Percentiles rank a stretch among this genome's conserved stretches.
phyloP scores from a whole-genome alignment of 805 yeast genomes.

The Yarrowia osloensis region DNA sequence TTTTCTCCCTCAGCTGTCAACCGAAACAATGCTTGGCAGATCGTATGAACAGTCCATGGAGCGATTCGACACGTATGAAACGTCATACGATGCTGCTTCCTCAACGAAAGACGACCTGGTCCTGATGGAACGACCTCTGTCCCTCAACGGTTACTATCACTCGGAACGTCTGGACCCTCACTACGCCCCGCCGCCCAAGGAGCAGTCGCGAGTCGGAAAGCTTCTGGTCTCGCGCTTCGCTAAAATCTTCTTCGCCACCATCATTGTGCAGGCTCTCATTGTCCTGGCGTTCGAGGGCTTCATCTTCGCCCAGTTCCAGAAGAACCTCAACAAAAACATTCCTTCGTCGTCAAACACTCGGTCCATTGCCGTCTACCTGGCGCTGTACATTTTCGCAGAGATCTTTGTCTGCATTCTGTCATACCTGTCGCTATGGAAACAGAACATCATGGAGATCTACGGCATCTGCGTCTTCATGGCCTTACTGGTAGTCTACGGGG shows the following conservation, averaged over 20 bases:
- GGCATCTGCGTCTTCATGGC: slow-evolving; percentile 47
- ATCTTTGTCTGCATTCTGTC: slow-evolving; percentile 48
- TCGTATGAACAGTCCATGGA: slow-evolving; percentile 1
- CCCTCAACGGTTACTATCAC: slow-evolving; percentile 7
- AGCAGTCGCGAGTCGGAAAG: not conserved
- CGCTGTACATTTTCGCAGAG: slow-evolving; percentile 53
- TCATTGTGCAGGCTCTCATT: slow-evolving; percentile 14
- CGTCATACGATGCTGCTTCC: not conserved
- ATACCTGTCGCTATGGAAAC: slow-evolving; percentile 45
- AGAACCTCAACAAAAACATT: slow-evolving; percentile 32
- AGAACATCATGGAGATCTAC: slow-evolving; percentile 45
- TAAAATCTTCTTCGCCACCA: not conserved
- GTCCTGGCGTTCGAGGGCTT: slow-evolving; percentile 41
- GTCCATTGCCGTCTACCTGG: slow-evolving; percentile 47
- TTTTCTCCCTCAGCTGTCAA: not conserved
- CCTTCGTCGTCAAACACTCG: slow-evolving; percentile 36
- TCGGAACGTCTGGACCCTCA: slow-evolving; percentile 10
- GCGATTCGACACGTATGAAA: not conserved
- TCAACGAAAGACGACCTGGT: not conserved
- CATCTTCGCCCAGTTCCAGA: slow-evolving; percentile 41
- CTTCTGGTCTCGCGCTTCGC: not conserved
- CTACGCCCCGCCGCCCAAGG: not conserved
- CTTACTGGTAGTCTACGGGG: slow-evolving; percentile 51
- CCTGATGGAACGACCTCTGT: slow-evolving; percentile 4
- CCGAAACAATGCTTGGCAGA: not conserved